phyloP scores from a whole-genome alignment of 176 grass and related monocot species.

The Miscanthus lutarioriparius region DNA sequence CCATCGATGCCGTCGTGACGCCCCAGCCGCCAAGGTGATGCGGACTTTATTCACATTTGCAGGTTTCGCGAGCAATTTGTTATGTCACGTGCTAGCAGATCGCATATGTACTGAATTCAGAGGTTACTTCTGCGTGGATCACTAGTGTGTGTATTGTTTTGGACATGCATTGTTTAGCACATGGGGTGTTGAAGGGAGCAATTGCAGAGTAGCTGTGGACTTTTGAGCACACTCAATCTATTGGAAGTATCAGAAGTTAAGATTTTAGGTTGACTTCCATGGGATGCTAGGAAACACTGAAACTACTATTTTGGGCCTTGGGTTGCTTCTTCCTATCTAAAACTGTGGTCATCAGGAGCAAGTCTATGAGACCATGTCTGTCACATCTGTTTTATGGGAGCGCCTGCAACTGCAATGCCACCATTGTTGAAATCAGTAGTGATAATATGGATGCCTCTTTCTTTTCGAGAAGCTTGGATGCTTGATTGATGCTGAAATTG shows the following conservation, averaged over 20 bases:
- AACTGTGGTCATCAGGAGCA: background rate
- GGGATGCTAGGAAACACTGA: background rate
- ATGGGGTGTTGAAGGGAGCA: background rate
- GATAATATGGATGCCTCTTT: background rate
- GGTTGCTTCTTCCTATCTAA: constrained; percentile 15
- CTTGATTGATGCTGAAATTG: background rate
- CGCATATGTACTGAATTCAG: background rate
- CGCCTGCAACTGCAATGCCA: constrained; percentile 1
- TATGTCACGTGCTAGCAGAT: background rate
- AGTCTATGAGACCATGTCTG: background rate
- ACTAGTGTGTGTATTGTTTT: constrained; percentile 20
- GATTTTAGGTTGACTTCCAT: background rate
- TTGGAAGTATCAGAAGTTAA: background rate
- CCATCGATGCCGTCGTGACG: constrained; percentile 6
- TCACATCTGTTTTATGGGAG: constrained; percentile 2
- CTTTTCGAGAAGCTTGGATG: background rate
- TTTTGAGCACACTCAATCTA: background rate
- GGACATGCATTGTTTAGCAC: background rate
- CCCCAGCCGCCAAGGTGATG: constrained; percentile 55
- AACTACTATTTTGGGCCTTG: constrained; percentile 18
- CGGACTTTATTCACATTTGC: constrained; percentile 10
- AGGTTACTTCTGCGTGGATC: background rate
- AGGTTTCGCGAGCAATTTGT: background rate
- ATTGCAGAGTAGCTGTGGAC: background rate
- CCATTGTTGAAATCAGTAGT: background rate